Percentiles rank a stretch among this genome's conserved stretches.
Conservation (phyloP, 768 basidiomycete genomes). For the Royoungia palumana region DNA sequence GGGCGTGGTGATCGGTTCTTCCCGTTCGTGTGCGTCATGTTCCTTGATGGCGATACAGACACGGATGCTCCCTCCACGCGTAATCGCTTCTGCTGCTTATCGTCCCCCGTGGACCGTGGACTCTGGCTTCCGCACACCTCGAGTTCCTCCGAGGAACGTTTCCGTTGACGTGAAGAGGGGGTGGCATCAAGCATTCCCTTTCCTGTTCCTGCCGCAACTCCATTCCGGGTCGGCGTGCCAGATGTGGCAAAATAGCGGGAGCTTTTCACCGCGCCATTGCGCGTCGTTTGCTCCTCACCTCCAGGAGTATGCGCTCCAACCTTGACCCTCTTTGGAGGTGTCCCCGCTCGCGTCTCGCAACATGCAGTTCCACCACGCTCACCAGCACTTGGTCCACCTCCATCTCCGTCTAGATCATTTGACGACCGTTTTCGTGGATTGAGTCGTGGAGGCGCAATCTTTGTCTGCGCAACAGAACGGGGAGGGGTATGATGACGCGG, state of each 20-base stretch:
- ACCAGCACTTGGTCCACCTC: neutral
- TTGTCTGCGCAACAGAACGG: conserved; percentile 1
- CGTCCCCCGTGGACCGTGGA: conserved; percentile 11
- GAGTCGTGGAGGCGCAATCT: conserved; percentile 8
- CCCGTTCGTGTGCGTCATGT: neutral
- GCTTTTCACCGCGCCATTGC: neutral
- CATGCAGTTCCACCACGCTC: neutral
- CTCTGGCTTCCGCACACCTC: conserved; percentile 20
- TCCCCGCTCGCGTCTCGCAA: conserved; percentile 19
- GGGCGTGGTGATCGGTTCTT: conserved; percentile 9
- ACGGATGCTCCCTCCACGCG: conserved; percentile 21
- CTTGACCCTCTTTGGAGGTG: conserved; percentile 43
- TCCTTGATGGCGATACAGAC: conserved; percentile 5
- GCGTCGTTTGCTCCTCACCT: conserved; percentile 9
- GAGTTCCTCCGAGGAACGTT: conserved; percentile 52
- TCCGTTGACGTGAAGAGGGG: conserved; percentile 32
- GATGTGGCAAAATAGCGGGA: neutral
- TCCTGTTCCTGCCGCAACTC: neutral
- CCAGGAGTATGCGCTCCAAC: conserved; percentile 9
- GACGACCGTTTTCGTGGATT: conserved; percentile 37
- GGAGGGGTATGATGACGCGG: conserved; percentile 4
- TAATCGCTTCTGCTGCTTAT: conserved; percentile 28
- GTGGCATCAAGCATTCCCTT: conserved; percentile 6
- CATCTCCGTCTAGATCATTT: conserved; percentile 35
- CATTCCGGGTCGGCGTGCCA: neutral